phyloP scores from a whole-genome alignment of 306 rosid species.

The Neltuma alba region DNA sequence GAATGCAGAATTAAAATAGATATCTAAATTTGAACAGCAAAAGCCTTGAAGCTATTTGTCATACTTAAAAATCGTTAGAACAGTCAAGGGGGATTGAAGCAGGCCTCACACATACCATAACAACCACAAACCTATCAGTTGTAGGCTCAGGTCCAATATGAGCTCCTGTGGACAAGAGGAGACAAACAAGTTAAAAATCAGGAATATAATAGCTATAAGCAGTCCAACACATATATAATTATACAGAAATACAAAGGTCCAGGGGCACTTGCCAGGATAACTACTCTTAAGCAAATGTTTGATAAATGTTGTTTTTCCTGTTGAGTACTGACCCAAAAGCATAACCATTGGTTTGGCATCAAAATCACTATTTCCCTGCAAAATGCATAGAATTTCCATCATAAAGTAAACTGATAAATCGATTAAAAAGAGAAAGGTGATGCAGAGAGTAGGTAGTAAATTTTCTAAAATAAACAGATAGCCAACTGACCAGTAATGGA shows the following conservation, averaged over 20 bases:
- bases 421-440: conserved; percentile 1
- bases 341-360: conserved; percentile 98
- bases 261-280: conserved; percentile 81
- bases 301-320: conserved; percentile 96
- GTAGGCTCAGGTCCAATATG: conserved; percentile 99
- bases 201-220: not conserved
- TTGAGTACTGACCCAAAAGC: conserved; percentile 98
- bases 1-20: not conserved
- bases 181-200: conserved; percentile 25
- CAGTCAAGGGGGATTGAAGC: conserved; percentile 11
- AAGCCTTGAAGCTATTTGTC: not conserved
- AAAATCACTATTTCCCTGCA: conserved; percentile 93
- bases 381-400: conserved; percentile 17
- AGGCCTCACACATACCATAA: conserved; percentile 67
- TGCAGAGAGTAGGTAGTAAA: not conserved
- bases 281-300: conserved; percentile 77
- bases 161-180: conserved; percentile 62
- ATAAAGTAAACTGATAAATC: conserved; percentile 6
- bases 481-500: conserved; percentile 67
- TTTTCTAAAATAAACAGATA: not conserved
- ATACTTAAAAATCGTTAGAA: conserved; percentile 9
- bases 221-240: conserved; percentile 4
- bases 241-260: not conserved
- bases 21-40: not conserved
- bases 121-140: conserved; percentile 97